Conservation (phyloP, 192 early-diverging fungal species). For the Podila horticola region DNA sequence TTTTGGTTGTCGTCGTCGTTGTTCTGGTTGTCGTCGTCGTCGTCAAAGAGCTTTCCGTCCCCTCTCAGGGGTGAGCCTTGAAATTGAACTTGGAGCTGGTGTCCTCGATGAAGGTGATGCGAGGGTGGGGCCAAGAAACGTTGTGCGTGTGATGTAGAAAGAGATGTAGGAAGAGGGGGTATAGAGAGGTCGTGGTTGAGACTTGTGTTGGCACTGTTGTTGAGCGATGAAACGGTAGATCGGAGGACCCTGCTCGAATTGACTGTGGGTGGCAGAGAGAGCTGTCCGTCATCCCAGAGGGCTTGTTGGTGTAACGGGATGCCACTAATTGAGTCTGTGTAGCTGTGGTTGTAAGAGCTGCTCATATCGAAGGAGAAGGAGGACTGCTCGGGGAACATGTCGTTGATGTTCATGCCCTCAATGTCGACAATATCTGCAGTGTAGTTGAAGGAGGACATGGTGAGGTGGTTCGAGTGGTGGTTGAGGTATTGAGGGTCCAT, state of each 20-base stretch:
- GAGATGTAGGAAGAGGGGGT: background rate
- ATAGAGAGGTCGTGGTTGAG: conserved; percentile 17
- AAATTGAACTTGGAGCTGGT: conserved; percentile 7
- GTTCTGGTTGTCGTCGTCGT: background rate
- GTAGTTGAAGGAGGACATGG: conserved; percentile 34
- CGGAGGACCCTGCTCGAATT: conserved; percentile 23
- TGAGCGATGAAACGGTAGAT: conserved; percentile 28
- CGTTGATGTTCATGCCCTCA: conserved; percentile 51
- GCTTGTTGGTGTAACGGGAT: conserved; percentile 41
- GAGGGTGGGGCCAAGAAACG: no score
- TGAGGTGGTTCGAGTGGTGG: background rate
- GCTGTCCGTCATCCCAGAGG: conserved; percentile 49
- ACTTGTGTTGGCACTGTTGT: conserved; percentile 47
- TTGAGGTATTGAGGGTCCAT: background rate
- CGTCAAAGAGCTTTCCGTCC: conserved; percentile 13
- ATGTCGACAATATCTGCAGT: conserved; percentile 43
- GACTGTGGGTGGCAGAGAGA: conserved; percentile 16
- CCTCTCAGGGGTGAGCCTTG: conserved; percentile 26
- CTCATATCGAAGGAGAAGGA: conserved; percentile 44
- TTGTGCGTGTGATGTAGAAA: background rate
- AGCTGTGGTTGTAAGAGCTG: conserved; percentile 40
- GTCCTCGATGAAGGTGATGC: conserved; percentile 16
- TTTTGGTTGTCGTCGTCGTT: conserved; percentile 3
- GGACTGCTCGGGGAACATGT: conserved; percentile 42
- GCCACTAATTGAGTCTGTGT: conserved; percentile 44